phyloP scores from a whole-genome alignment of 192 early-diverging fungal species.

The Podila epigama region DNA sequence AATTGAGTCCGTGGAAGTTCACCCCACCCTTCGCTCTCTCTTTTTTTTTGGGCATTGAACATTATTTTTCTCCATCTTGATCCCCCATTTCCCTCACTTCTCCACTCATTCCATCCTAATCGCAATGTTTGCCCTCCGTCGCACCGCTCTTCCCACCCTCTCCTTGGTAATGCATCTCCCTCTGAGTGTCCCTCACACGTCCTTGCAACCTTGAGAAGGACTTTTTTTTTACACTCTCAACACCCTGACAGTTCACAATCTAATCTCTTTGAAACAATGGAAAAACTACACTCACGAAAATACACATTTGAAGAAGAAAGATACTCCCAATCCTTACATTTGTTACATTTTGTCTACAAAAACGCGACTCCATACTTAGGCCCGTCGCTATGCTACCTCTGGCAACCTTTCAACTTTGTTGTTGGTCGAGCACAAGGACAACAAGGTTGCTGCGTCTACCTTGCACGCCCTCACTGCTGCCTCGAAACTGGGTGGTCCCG shows the following conservation, averaged over 20 bases:
- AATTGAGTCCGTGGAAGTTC: background rate
- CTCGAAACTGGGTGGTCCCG: constrained; percentile 73
- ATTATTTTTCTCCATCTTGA: background rate
- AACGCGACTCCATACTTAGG: background rate
- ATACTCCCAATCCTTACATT: background rate
- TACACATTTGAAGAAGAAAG: no score
- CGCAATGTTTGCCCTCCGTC: constrained; percentile 47
- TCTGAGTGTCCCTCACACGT: no score
- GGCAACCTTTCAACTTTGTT: constrained; percentile 78
- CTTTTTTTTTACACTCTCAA: no score
- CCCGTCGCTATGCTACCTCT: constrained; percentile 57
- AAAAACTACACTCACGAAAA: no score
- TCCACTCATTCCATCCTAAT: background rate
- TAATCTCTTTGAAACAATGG: no score
- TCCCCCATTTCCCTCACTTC: background rate
- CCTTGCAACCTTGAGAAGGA: no score
- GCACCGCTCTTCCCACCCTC: constrained; percentile 35
- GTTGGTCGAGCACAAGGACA: constrained; percentile 89
- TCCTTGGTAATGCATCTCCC: constrained; percentile 31
- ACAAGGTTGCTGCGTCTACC: constrained; percentile 71
- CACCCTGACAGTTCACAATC: no score
- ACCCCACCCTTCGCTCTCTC: no score
- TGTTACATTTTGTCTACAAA: background rate
- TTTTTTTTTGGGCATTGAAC: background rate
- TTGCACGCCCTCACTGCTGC: constrained; percentile 92